Evolutionary conservation across 2,329 filamentous ascomycete genomes (phyloP).

Genomic region (Lasiodiplodia theobromae): DNA sequence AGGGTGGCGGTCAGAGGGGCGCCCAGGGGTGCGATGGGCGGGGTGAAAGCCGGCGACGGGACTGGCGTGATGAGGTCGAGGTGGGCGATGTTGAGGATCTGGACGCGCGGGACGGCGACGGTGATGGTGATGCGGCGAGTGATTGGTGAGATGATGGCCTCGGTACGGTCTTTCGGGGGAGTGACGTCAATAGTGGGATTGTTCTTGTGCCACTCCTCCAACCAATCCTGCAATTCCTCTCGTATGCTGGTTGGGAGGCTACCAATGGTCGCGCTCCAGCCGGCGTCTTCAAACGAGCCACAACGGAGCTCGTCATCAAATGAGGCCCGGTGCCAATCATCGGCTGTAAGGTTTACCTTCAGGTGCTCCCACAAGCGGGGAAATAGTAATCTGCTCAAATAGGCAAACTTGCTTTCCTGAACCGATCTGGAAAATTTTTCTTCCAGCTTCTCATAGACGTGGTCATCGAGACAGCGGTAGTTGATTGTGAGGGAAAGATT

Average conservation of each 20-base stretch:
- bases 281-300: conserved; percentile 58
- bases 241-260: conserved; percentile 56
- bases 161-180: conserved; percentile 36
- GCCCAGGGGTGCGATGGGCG: conserved; percentile 63
- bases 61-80: conserved; percentile 59
- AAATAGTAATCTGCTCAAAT: conserved; percentile 59
- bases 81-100: conserved; percentile 81
- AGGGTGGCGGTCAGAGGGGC: conserved; percentile 70
- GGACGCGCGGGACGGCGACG: conserved; percentile 84
- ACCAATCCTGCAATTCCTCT: conserved; percentile 57
- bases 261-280: conserved; percentile 61
- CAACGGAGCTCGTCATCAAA: conserved; percentile 62
- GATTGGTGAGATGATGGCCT: conserved; percentile 39
- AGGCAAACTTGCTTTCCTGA: conserved; percentile 53
- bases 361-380: conserved; percentile 58
- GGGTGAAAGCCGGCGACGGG: conserved; percentile 38
- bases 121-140: conserved; percentile 79
- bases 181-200: conserved; percentile 39
- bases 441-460: conserved; percentile 64
- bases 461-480: conserved; percentile 79
- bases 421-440: conserved; percentile 56
- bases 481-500: conserved; percentile 72
- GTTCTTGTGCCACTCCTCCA: conserved; percentile 63
- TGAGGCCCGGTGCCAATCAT: conserved; percentile 61
- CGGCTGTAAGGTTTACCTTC: conserved; percentile 53